Base-by-base conservation (phyloP, 495 filamentous ascomycete genomes). In the Recurvomyces mirabilis region DNA sequence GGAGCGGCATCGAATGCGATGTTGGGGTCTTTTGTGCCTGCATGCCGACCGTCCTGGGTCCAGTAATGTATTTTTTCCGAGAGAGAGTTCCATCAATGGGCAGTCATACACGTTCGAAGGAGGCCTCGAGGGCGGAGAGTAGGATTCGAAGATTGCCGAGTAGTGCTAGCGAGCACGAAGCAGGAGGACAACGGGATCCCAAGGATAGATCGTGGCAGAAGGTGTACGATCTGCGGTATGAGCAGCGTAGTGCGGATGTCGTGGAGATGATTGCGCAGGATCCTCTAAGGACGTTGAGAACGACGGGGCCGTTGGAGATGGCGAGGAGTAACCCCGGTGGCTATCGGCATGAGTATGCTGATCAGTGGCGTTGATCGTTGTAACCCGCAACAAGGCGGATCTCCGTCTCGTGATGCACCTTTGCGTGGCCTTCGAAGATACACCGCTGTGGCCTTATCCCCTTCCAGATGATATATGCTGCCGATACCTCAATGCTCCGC, bases 11-110 rank as follows among this genome's bases (percentile, higher is more conserved):
- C 18, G 63, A 65, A 44, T 36, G 60, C 46, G 49, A 65, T 32
- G 42, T 61, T 19, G 53, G 54, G 20, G 54, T 64, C 49, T 55
- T 65, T 42, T 51, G 58, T 24, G 60, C 60, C 23, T 65, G 63
- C 35, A 51, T 64, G 18, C 61, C 61, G 4, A 31, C 51, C 9
- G 19, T 63, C 12, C 24, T 36, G 2, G 37, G 37, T 9, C 44
- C 29, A 1, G 12, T 47, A 1, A 47, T 32, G 23, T 9, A 22
- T 5, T 22, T 47, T 18, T 47, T 9, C 28, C 28, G n/a, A 30
- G 28, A 9, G n/a, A 30, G n/a, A 30, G 28, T n/a, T n/a, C n/a
- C n/a, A n/a, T n/a, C n/a, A n/a, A n/a, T n/a, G n/a, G n/a, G n/a
- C n/a, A n/a, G n/a, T n/a, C n/a, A n/a, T n/a, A n/a, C n/a, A n/a